Conservation (phyloP, 768 basidiomycete species). For the Tylopilus plumbeoviolaceoides region DNA sequence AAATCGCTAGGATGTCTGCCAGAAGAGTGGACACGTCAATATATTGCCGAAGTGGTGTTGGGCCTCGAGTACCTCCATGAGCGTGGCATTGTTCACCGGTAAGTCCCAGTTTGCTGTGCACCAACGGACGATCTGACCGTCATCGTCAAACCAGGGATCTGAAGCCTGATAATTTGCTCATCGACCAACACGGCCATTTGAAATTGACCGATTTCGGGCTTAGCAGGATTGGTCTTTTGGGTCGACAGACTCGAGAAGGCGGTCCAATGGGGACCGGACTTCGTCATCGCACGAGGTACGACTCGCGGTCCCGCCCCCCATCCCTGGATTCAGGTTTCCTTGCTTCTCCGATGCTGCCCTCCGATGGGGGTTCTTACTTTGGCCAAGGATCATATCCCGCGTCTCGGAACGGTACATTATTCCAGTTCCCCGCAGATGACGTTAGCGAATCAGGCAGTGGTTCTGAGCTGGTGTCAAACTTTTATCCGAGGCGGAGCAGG, state of each 20-base stretch:
- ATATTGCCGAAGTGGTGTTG: constrained; percentile 92
- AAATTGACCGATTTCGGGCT: constrained; percentile 98
- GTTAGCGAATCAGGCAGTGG: constrained; percentile 79
- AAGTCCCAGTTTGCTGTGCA: constrained; percentile 22
- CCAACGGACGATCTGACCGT: not conserved
- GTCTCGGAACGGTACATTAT: constrained; percentile 58
- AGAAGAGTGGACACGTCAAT: constrained; percentile 96
- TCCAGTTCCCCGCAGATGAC: constrained; percentile 72
- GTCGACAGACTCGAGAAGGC: constrained; percentile 85
- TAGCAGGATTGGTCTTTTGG: constrained; percentile 95
- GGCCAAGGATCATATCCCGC: constrained; percentile 58
- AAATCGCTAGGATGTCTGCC: constrained; percentile 91
- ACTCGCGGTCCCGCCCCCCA: constrained; percentile 75
- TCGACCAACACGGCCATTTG: constrained; percentile 93
- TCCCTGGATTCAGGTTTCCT: constrained; percentile 78
- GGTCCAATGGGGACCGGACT: constrained; percentile 40
- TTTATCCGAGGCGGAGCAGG: constrained; percentile 50
- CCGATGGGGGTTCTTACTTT: constrained; percentile 80
- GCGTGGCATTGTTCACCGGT: constrained; percentile 96
- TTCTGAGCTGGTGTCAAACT: constrained; percentile 66
- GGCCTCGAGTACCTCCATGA: constrained; percentile 97
- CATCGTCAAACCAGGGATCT: constrained; percentile 63
- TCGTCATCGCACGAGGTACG: constrained; percentile 52
- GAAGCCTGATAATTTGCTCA: constrained; percentile 97
- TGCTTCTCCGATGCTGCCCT: constrained; percentile 67